A percentile compares a stretch with the other conserved stretches of the same genome.
Conservation (phyloP, 768 basidiomycete genomes). For the Stropharia rugosoannulata region DNA sequence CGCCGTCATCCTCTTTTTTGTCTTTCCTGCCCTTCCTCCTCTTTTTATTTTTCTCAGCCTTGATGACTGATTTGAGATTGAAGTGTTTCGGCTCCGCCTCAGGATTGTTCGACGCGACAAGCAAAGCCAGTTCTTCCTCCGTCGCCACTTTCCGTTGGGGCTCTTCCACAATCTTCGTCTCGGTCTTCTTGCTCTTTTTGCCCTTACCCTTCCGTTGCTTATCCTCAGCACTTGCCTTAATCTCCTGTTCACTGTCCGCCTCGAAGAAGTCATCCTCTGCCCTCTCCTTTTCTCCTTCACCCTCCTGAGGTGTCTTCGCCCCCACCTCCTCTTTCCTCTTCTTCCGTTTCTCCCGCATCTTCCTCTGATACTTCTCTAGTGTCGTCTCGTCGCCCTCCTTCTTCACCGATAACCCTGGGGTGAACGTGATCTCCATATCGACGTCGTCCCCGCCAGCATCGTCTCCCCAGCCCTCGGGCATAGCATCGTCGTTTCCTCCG, state of each 20-base stretch:
- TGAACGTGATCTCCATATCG: constrained; percentile 96
- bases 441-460: constrained; percentile 34
- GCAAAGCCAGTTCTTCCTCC: constrained; percentile 63
- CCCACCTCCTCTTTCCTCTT: constrained; percentile 70
- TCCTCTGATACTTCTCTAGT: constrained; percentile 84
- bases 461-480: constrained; percentile 85
- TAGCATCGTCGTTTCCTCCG: constrained; percentile 56
- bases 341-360: constrained; percentile 87
- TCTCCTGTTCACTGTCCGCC: constrained; percentile 34
- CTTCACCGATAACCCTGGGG: constrained; percentile 69
- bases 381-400: constrained; percentile 77
- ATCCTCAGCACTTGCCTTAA: constrained; percentile 5
- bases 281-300: constrained; percentile 23
- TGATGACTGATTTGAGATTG: constrained; percentile 85
- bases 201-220: constrained; percentile 18
- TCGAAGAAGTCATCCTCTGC: constrained; percentile 80
- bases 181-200: background rate
- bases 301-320: constrained; percentile 21
- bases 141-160: constrained; percentile 41
- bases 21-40: constrained; percentile 40
- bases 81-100: constrained; percentile 73
- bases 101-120: constrained; percentile 56
- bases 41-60: constrained; percentile 75
- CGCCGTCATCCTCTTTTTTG: constrained; percentile 48
- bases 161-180: constrained; percentile 9